Evolutionary conservation across 2,329 filamentous ascomycete genomes (phyloP).

Genomic region (Exophiala calicioides): DNA sequence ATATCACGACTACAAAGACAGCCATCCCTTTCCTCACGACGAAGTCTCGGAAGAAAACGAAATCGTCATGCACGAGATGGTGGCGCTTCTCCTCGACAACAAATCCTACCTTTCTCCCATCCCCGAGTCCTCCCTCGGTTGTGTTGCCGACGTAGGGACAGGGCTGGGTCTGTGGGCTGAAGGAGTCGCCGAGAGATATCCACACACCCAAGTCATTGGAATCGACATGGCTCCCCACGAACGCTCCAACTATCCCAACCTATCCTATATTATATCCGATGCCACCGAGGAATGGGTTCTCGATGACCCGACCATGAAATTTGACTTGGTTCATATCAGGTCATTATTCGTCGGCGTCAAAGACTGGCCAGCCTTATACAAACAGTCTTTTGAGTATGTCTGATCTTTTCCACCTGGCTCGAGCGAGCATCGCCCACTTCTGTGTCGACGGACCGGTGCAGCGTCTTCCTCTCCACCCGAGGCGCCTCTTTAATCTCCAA

Average conservation of each 20-base stretch:
- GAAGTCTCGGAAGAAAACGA: slow-evolving; percentile 28
- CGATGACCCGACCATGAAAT: slow-evolving; percentile 34
- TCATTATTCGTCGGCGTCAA: slow-evolving; percentile 39
- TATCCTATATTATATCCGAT: slow-evolving; percentile 38
- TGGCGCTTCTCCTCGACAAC: slow-evolving; percentile 24
- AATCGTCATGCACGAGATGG: slow-evolving; percentile 22
- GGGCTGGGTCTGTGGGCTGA: slow-evolving; percentile 39
- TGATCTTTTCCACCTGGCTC: background rate
- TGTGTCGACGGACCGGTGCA: background rate
- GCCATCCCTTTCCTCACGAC: slow-evolving; percentile 34
- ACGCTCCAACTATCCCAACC: slow-evolving; percentile 34
- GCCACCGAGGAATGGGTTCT: slow-evolving; percentile 40
- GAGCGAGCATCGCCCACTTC: too few species aligned
- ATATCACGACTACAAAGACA: slow-evolving; percentile 37
- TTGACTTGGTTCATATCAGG: slow-evolving; percentile 48
- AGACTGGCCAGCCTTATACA: slow-evolving; percentile 39
- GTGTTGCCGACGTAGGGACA: slow-evolving; percentile 37
- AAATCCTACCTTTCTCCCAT: slow-evolving; percentile 28
- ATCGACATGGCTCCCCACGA: slow-evolving; percentile 41
- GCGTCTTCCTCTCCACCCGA: background rate
- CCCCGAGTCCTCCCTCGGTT: slow-evolving; percentile 22
- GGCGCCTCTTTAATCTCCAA: too few species aligned
- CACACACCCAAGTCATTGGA: slow-evolving; percentile 38
- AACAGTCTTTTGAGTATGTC: slow-evolving; percentile 37
- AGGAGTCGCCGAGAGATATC: slow-evolving; percentile 36